Evolutionary conservation across 2,329 filamentous ascomycete species (phyloP).

Genomic region (Cladosporium sp.): DNA sequence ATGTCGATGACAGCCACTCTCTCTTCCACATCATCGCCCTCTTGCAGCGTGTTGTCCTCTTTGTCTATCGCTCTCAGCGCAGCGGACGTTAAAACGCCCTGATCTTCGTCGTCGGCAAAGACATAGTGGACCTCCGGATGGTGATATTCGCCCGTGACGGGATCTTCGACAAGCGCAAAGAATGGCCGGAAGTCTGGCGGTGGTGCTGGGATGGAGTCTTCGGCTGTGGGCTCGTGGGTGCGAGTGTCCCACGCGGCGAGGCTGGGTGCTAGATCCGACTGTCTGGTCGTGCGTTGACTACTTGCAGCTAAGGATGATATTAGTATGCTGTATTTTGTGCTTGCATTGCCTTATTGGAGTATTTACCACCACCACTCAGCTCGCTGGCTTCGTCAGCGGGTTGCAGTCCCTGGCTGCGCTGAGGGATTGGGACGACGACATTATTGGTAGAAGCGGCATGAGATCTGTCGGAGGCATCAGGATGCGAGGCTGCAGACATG

Average conservation of each 20-base stretch:
- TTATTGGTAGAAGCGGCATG: background rate
- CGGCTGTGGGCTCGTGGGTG: background rate
- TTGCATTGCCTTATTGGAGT: background rate
- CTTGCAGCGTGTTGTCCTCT: slow-evolving; percentile 28
- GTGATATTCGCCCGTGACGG: slow-evolving; percentile 66
- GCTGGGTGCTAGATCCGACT: slow-evolving; percentile 8
- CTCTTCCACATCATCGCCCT: slow-evolving; percentile 35
- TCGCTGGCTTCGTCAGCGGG: slow-evolving; percentile 3
- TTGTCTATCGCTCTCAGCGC: slow-evolving; percentile 53
- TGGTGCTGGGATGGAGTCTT: background rate
- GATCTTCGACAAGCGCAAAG: slow-evolving; percentile 80
- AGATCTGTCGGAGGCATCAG: background rate
- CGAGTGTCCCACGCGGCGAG: slow-evolving; percentile 12
- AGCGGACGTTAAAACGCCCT: slow-evolving; percentile 59
- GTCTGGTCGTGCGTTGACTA: slow-evolving; percentile 8
- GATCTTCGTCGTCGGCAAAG: slow-evolving; percentile 85
- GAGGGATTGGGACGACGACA: background rate
- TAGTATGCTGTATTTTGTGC: background rate
- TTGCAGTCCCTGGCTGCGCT: background rate
- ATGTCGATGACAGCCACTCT: slow-evolving; percentile 57
- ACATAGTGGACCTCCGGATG: slow-evolving; percentile 89
- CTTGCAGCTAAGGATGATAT: background rate
- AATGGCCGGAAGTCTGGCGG: slow-evolving; percentile 64
- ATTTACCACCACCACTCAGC: slow-evolving; percentile 11
- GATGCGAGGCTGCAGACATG: slow-evolving; percentile 8